A percentile compares a stretch with the other conserved stretches of the same genome.
These are phyloP conservation scores for Physaria fendleri DNA, from an alignment of 345 rosid species.

Conservation along the genomic window DNA sequence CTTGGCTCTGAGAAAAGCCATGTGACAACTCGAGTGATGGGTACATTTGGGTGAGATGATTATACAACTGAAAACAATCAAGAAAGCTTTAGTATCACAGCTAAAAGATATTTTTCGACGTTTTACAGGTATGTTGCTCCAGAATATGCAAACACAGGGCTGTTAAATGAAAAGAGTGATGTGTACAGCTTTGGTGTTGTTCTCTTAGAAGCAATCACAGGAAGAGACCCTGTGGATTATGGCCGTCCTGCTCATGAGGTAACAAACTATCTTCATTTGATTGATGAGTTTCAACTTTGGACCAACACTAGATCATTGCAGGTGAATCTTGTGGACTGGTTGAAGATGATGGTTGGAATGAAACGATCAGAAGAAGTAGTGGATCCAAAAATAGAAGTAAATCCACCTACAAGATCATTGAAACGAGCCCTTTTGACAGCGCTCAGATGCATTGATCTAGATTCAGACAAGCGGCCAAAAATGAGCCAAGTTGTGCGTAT, in stretches of 20 bases:
- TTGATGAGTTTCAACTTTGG: not conserved
- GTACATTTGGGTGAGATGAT: slow-evolving; percentile 77
- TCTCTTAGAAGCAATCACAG: slow-evolving; percentile 81
- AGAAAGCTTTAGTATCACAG: not conserved
- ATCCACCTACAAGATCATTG: slow-evolving; percentile 74
- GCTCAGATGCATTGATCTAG: slow-evolving; percentile 86
- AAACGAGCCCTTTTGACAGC: slow-evolving; percentile 90
- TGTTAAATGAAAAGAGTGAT: slow-evolving; percentile 93
- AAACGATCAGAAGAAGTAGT: slow-evolving; percentile 85
- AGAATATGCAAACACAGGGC: slow-evolving; percentile 93
- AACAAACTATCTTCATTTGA: not conserved
- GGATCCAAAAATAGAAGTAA: slow-evolving; percentile 76
- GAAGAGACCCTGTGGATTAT: slow-evolving; percentile 94
- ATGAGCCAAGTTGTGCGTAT: slow-evolving; percentile 98
- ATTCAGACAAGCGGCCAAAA: slow-evolving; percentile 77
- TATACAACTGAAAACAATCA: not conserved
- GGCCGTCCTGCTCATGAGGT: slow-evolving; percentile 88
- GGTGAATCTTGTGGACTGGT: slow-evolving; percentile 97
- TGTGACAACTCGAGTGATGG: slow-evolving; percentile 99
- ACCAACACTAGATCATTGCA: slow-evolving; percentile 15
- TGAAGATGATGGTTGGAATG: slow-evolving; percentile 93
- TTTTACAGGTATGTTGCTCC: slow-evolving; percentile 90
- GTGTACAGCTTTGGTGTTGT: slow-evolving; percentile 95
- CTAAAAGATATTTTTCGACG: slow-evolving; percentile 1
- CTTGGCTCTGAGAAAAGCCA: slow-evolving; percentile 93